Evolutionary conservation across 78 protist genomes (phyloP).

Genomic region (Cyanophora paradoxa): DNA sequence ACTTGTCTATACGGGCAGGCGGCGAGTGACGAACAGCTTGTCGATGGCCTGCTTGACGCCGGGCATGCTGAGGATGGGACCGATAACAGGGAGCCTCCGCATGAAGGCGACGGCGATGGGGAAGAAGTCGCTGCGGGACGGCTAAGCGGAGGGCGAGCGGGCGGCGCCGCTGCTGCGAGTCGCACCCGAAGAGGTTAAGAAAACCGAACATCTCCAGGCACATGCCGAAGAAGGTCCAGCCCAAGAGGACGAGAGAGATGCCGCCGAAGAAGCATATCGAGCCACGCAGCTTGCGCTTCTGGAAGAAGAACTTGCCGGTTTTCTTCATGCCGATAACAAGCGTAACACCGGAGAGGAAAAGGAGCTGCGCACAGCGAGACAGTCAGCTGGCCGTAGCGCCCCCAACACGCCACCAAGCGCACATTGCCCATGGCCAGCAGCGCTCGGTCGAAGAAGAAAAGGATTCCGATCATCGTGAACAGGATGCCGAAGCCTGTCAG

Average conservation of each 20-base stretch:
- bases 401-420: neutral
- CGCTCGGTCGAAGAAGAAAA: slow-evolving; percentile 64
- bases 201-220: slow-evolving; percentile 56
- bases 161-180: too few species aligned
- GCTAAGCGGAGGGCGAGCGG: neutral
- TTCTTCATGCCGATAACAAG: slow-evolving; percentile 48
- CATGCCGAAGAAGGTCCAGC: slow-evolving; percentile 23
- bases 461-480: slow-evolving; percentile 54
- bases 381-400: neutral
- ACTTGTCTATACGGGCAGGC: slow-evolving; percentile 6
- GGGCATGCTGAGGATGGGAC: neutral
- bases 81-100: slow-evolving; percentile 24
- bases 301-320: slow-evolving; percentile 52
- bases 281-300: slow-evolving; percentile 51
- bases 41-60: neutral
- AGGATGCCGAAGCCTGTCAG: slow-evolving; percentile 61
- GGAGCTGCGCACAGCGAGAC: slow-evolving; percentile 30
- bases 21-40: neutral
- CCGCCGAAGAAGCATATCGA: slow-evolving; percentile 64
- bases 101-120: slow-evolving; percentile 9
- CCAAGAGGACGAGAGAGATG: slow-evolving; percentile 38
- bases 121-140: slow-evolving; percentile 41
- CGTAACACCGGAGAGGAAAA: slow-evolving; percentile 55
- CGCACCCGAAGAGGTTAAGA: slow-evolving; percentile 72
- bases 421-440: slow-evolving; percentile 70